phyloP scores from a whole-genome alignment of 208 protist genomes.

The Lotmaria passim region DNA sequence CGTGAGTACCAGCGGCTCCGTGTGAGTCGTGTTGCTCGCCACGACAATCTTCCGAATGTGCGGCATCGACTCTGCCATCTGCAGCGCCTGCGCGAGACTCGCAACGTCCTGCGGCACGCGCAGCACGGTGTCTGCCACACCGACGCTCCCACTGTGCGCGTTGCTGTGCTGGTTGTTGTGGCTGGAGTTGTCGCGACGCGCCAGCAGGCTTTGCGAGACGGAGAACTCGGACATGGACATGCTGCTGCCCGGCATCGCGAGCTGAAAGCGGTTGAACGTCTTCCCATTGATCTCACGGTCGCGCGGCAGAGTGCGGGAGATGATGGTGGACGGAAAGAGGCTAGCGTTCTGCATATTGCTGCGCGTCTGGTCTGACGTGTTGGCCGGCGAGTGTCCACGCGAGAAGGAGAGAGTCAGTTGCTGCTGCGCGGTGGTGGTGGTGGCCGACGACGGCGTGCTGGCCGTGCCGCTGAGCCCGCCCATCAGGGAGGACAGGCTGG shows the following conservation, averaged over 20 bases:
- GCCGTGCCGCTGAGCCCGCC: conserved; percentile 23
- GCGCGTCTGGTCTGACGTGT: conserved; percentile 34
- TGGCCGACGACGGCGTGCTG: conserved; percentile 17
- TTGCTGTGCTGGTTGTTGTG: conserved; percentile 3
- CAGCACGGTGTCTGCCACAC: conserved; percentile 40
- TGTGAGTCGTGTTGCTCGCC: conserved; percentile 52
- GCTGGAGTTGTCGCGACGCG: conserved; percentile 9
- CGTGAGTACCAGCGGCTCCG: conserved; percentile 51
- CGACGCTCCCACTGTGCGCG: background rate
- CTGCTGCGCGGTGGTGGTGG: conserved; percentile 17
- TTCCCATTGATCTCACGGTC: conserved; percentile 28
- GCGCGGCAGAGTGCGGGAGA: conserved; percentile 17
- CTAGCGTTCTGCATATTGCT: conserved; percentile 33
- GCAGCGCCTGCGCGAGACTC: conserved; percentile 52
- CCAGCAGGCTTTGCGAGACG: conserved; percentile 28
- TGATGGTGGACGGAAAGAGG: conserved; percentile 32
- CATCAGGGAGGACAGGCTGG: conserved; percentile 30
- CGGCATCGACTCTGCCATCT: conserved; percentile 43
- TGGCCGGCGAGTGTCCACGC: conserved; percentile 31
- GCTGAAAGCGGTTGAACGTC: conserved; percentile 41
- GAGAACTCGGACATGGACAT: conserved; percentile 54
- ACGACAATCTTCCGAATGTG: conserved; percentile 74
- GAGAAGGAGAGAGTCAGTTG: conserved; percentile 56
- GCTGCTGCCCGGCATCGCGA: conserved; percentile 38
- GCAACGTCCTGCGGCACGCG: conserved; percentile 67